Evolutionary conservation across 2,329 filamentous ascomycete species (phyloP), one percentile per base, ranked within the genome.

Genomic region (Cladophialophora psammophila): DNA sequence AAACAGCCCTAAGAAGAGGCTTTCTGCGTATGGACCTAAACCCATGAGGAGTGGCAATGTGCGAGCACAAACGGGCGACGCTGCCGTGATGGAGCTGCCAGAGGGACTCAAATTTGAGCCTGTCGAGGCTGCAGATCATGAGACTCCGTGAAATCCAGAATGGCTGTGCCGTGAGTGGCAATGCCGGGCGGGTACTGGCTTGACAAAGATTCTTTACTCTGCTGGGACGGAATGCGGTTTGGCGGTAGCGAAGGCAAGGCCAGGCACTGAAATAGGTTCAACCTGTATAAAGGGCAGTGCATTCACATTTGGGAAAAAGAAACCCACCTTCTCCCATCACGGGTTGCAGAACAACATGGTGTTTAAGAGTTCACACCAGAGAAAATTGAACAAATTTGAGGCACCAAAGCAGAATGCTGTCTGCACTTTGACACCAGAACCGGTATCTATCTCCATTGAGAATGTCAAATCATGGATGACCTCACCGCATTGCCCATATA

Each of bases 1-100:
- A n/a, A 65, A 55, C n/a, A 70, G 63, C 20, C 68, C 68, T 18
- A 70, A 65, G 55, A 70, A 70, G 48, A 60, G 67, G 38, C 50
- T 64, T 5, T 55, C 64, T n/a, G 40, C 8, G n/a, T 32, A 36
- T 15, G 60, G 20, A 1, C 57, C 60, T 10, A 57, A 60, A 31
- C 12, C 35, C 1, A 20, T 52, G 42, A 55, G 60, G 20, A 18
- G 32, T 13, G 4, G 52, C 50, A 62, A 54, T 42, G 18, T 26
- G 5, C 40, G 18, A 35, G 26, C 61, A 3, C 66, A 63, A 26
- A 31, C 45, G 45, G 45, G 20, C 18, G 13, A 13, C 9, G 45
- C 26, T 10, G 2, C 7, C 4, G 45, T 2, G 18, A 31, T 26
- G 18, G 20, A 50, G 18, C 13, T 26, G 8, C 20, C 42, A 26